Conservation (phyloP, 2,329 filamentous ascomycete species). For the Colletotrichum truncatum region DNA sequence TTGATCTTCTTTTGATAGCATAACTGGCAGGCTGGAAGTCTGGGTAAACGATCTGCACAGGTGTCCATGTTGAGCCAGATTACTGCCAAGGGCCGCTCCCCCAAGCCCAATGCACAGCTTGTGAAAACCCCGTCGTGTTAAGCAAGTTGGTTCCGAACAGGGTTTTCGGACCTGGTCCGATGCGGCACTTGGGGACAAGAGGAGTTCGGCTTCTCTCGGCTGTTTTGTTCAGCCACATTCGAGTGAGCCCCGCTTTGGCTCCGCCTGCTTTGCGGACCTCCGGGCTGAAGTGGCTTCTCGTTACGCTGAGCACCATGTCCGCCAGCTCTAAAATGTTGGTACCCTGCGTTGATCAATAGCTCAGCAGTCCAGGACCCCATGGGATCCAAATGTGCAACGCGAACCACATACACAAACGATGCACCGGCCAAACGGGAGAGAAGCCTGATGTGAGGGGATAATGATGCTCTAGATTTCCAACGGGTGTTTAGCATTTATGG, state of each 20-base stretch:
- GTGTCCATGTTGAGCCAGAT: neutral
- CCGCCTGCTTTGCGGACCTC: too few species aligned
- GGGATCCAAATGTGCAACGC: too few species aligned
- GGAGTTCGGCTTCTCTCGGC: conserved; percentile 14
- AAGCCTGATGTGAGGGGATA: too few species aligned
- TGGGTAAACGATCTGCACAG: neutral
- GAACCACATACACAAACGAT: too few species aligned
- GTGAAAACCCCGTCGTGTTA: neutral
- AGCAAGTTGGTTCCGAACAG: neutral
- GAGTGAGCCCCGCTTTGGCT: neutral
- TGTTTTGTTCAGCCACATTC: too few species aligned
- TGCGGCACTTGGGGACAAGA: neutral
- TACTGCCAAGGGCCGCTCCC: neutral
- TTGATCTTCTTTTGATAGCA: conserved; percentile 30
- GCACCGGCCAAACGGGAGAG: too few species aligned
- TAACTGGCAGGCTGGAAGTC: conserved; percentile 23
- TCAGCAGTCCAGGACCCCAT: too few species aligned
- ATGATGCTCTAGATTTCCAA: too few species aligned
- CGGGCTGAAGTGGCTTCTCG: neutral
- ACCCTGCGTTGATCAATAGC: too few species aligned
- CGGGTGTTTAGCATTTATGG: too few species aligned
- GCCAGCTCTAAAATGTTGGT: too few species aligned
- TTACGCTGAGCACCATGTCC: too few species aligned
- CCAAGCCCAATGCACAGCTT: neutral
- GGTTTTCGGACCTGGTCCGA: conserved; percentile 13